phyloP scores from a whole-genome alignment of 208 protist genomes.

The Lotmaria passim region DNA sequence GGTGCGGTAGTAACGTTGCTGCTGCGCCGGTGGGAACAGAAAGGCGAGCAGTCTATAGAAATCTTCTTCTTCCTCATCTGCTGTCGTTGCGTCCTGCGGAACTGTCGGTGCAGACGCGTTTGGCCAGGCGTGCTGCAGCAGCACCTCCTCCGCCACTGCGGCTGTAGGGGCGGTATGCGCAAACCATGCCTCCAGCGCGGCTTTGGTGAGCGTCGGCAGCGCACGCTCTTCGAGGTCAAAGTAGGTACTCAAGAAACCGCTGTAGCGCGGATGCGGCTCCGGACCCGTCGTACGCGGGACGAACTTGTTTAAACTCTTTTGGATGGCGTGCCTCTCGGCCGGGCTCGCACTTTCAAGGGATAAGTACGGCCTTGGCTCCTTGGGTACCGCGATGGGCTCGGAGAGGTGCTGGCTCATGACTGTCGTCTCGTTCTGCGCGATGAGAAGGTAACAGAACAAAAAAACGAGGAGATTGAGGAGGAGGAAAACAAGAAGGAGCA shows the following conservation, averaged over 20 bases:
- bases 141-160: constrained; percentile 13
- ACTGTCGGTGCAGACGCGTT: neutral
- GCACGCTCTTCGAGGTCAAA: constrained; percentile 22
- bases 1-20: constrained; percentile 23
- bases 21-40: constrained; percentile 50
- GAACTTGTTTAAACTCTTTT: neutral
- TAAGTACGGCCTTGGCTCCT: neutral
- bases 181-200: constrained; percentile 15
- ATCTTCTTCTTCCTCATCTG: neutral
- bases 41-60: constrained; percentile 38
- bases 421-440: neutral
- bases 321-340: neutral
- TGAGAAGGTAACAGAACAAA: neutral
- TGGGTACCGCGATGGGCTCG: neutral
- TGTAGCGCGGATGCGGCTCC: neutral
- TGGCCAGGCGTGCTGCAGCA: constrained; percentile 12
- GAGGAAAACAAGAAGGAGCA: neutral
- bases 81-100: neutral
- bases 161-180: neutral
- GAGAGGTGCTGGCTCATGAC: constrained; percentile 3
- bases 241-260: constrained; percentile 24
- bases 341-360: neutral
- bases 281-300: constrained; percentile 3
- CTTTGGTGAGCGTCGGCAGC: constrained; percentile 17
- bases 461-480: constrained; percentile 5